phyloP scores from a whole-genome alignment of 1,284 basidiomycete genomes.

The Flammula alnicola region DNA sequence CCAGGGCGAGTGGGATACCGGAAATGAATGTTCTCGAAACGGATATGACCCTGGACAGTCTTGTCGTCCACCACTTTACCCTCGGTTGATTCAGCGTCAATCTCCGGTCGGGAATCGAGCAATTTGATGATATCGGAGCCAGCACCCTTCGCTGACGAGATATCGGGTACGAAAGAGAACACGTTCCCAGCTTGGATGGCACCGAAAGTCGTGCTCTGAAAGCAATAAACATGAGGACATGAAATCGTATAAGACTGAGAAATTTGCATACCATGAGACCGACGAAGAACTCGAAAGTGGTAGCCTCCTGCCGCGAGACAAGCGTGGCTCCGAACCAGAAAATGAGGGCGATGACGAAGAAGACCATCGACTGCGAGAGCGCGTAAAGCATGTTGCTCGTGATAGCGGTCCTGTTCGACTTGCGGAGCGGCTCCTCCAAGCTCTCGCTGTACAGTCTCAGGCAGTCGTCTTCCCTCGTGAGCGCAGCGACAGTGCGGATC shows the following conservation, averaged over 20 bases:
- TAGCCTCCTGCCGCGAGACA: slow-evolving; percentile 63
- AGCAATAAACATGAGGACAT: slow-evolving; percentile 5
- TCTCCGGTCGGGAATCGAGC: slow-evolving; percentile 81
- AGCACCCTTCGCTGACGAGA: slow-evolving; percentile 85
- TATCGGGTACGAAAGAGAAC: slow-evolving; percentile 93
- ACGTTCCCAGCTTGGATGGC: slow-evolving; percentile 85
- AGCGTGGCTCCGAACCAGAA: slow-evolving; percentile 86
- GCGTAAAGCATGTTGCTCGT: slow-evolving; percentile 82
- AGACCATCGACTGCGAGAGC: slow-evolving; percentile 78
- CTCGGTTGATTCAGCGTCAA: slow-evolving; percentile 80
- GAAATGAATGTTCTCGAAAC: slow-evolving; percentile 89
- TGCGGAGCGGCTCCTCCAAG: slow-evolving; percentile 71
- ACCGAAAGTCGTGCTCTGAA: slow-evolving; percentile 71
- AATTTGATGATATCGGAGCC: slow-evolving; percentile 79
- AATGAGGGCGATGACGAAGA: slow-evolving; percentile 86
- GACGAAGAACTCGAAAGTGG: slow-evolving; percentile 81
- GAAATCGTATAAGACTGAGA: not conserved
- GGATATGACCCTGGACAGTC: slow-evolving; percentile 71
- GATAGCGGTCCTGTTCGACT: slow-evolving; percentile 70
- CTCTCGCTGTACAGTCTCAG: slow-evolving; percentile 72
- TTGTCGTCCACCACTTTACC: slow-evolving; percentile 61
- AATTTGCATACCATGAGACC: slow-evolving; percentile 70
- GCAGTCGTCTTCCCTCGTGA: slow-evolving; percentile 88
- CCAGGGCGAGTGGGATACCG: slow-evolving; percentile 91
- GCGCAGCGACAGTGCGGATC: slow-evolving; percentile 92